Percentiles rank a stretch among this genome's conserved stretches.
Conservation (phyloP, 352 stramenopile genomes). For the Globisporangium iwayamae region DNA sequence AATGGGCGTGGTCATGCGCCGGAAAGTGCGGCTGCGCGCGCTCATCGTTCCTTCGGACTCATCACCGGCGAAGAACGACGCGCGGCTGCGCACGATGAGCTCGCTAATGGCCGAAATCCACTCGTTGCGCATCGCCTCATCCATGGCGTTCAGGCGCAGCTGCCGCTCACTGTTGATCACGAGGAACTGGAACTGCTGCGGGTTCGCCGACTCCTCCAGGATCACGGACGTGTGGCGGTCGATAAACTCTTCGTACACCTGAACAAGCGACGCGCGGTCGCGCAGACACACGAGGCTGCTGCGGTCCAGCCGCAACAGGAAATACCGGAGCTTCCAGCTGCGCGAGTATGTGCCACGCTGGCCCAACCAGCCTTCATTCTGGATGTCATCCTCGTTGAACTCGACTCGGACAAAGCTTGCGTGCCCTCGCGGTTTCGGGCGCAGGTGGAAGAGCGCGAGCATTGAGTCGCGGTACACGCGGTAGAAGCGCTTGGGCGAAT, state of each 20-base stretch:
- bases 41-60: constrained; percentile 58
- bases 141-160: constrained; percentile 69
- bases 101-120: constrained; percentile 81
- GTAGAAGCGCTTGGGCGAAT: constrained; percentile 45
- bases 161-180: constrained; percentile 70
- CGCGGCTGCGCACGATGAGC: constrained; percentile 73
- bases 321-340: constrained; percentile 86
- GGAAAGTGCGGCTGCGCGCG: constrained; percentile 39
- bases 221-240: constrained; percentile 72
- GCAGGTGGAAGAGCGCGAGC: constrained; percentile 57
- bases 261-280: constrained; percentile 67
- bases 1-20: constrained; percentile 46
- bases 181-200: constrained; percentile 78
- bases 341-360: constrained; percentile 61
- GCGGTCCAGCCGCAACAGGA: constrained; percentile 60
- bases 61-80: constrained; percentile 71
- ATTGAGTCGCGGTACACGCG: constrained; percentile 62
- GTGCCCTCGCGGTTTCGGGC: constrained; percentile 29
- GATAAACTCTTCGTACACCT: constrained; percentile 65
- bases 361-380: constrained; percentile 76
- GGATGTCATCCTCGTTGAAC: constrained; percentile 70
- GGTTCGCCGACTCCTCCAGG: constrained; percentile 56
- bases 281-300: constrained; percentile 76
- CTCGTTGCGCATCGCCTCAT: constrained; percentile 40
- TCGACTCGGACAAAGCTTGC: constrained; percentile 52